Evolutionary conservation across 768 basidiomycete genomes (phyloP).

Genomic region (Kwoniella heveanensis): DNA sequence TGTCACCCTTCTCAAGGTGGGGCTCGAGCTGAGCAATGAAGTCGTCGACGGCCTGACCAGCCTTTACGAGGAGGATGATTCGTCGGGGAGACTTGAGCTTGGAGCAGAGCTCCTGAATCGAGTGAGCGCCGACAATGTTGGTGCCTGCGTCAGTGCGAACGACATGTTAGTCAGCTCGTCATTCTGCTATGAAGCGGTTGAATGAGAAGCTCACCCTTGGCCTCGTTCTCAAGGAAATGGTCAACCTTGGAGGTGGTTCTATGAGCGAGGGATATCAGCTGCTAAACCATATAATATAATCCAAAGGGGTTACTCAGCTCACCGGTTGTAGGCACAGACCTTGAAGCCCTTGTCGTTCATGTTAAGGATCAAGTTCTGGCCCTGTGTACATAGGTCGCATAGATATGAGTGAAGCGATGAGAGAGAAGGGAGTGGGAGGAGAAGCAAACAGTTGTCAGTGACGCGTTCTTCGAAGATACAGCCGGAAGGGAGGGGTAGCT

Average conservation of each 20-base stretch:
- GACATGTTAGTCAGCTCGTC: no score
- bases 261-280: background rate
- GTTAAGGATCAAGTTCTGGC: conserved; percentile 95
- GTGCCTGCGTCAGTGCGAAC: conserved; percentile 72
- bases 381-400: conserved; percentile 67
- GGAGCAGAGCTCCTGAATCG: conserved; percentile 81
- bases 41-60: conserved; percentile 90
- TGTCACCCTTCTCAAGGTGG: conserved; percentile 90
- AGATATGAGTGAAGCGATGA: conserved; percentile 3
- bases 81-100: conserved; percentile 96
- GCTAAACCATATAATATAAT: no score
- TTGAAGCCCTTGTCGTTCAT: conserved; percentile 99
- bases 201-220: conserved; percentile 85
- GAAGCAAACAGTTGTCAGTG: conserved; percentile 23
- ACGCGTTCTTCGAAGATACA: conserved; percentile 6
- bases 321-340: conserved; percentile 93
- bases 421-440: conserved; percentile 19
- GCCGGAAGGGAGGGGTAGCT: conserved; percentile 32
- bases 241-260: conserved; percentile 91
- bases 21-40: conserved; percentile 89
- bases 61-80: conserved; percentile 98
- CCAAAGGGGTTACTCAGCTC: no score
- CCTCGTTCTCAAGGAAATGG: conserved; percentile 90
- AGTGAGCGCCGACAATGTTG: conserved; percentile 91
- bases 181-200: no score